These are phyloP conservation scores for Pterocarpus macrocarpus DNA, from an alignment of 306 rosid species.

Conservation along the genomic window DNA sequence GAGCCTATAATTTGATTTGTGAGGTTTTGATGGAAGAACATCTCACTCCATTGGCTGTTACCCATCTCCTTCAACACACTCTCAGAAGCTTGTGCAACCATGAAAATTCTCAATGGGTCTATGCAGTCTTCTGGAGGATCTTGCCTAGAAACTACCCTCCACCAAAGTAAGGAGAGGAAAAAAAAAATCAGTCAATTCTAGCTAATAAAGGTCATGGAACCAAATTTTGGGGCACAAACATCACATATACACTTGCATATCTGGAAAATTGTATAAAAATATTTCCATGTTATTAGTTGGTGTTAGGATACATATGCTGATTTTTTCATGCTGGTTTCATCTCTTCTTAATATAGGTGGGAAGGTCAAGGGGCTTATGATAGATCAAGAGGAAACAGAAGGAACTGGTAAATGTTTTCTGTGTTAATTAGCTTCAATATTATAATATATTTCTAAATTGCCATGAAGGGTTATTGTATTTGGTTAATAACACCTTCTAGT, in stretches of 20 bases:
- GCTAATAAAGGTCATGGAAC: neutral
- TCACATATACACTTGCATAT: slow-evolving; percentile 1
- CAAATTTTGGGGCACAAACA: slow-evolving; percentile 9
- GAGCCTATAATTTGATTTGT: no score
- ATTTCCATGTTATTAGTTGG: neutral
- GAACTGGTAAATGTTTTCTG: slow-evolving; percentile 68
- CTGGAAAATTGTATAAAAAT: neutral
- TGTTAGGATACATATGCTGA: slow-evolving; percentile 13
- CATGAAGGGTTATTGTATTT: slow-evolving; percentile 23
- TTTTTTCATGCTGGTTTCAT: slow-evolving; percentile 8
- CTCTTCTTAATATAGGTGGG: slow-evolving; percentile 78
- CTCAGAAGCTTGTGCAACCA: slow-evolving; percentile 90
- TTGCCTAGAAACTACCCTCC: slow-evolving; percentile 99
- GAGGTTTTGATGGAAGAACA: slow-evolving; percentile 75
- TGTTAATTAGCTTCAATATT: slow-evolving; percentile 19
- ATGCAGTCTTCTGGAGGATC: slow-evolving; percentile 99
- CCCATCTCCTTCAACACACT: slow-evolving; percentile 98
- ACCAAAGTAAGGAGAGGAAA: slow-evolving; percentile 73
- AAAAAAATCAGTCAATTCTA: slow-evolving; percentile 7
- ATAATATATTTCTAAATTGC: neutral
- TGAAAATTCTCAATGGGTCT: slow-evolving; percentile 94
- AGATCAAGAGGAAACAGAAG: slow-evolving; percentile 99
- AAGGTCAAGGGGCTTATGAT: slow-evolving; percentile 91
- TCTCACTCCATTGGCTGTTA: slow-evolving; percentile 80
- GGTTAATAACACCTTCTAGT: neutral